phyloP scores from a whole-genome alignment of 176 grass and related monocot genomes.

The Oryza rufipogon region DNA sequence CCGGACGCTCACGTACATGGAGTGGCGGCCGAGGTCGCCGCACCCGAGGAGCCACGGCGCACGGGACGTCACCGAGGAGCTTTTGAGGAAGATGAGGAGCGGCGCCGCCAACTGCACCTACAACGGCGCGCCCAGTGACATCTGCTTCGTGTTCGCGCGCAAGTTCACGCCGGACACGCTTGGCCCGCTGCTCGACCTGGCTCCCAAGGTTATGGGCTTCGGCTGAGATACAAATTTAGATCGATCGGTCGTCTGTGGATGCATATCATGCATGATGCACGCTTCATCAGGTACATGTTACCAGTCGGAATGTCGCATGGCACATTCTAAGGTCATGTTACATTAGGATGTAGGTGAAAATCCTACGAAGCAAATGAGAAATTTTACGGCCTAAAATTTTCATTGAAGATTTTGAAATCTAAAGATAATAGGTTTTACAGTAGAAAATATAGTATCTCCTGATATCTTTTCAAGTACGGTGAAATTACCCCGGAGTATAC shows the following conservation, averaged over 20 bases:
- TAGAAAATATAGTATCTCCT: no score
- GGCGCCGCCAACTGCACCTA: slow-evolving; percentile 54
- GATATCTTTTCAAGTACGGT: no score
- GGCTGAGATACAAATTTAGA: background rate
- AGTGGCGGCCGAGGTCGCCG: slow-evolving; percentile 40
- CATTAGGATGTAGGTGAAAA: no score
- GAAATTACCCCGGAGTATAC: background rate
- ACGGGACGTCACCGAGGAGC: slow-evolving; percentile 38
- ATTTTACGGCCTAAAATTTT: no score
- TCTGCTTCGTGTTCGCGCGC: slow-evolving; percentile 71
- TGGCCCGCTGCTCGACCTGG: slow-evolving; percentile 49
- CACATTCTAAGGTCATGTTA: no score
- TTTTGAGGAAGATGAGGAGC: slow-evolving; percentile 54
- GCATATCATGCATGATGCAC: slow-evolving; percentile 20
- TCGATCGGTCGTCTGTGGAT: background rate
- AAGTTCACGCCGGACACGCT: slow-evolving; percentile 72
- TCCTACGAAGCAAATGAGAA: background rate
- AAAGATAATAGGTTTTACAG: no score
- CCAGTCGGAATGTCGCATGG: background rate
- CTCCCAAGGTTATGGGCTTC: slow-evolving; percentile 60
- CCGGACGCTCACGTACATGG: slow-evolving; percentile 62
- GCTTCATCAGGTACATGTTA: slow-evolving; percentile 40
- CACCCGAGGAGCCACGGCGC: slow-evolving; percentile 49
- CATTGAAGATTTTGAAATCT: no score
- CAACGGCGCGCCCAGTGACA: slow-evolving; percentile 36